Evolutionary conservation across 83 land plant genomes (phyloP).

Genomic region (Picea engelmannii): DNA sequence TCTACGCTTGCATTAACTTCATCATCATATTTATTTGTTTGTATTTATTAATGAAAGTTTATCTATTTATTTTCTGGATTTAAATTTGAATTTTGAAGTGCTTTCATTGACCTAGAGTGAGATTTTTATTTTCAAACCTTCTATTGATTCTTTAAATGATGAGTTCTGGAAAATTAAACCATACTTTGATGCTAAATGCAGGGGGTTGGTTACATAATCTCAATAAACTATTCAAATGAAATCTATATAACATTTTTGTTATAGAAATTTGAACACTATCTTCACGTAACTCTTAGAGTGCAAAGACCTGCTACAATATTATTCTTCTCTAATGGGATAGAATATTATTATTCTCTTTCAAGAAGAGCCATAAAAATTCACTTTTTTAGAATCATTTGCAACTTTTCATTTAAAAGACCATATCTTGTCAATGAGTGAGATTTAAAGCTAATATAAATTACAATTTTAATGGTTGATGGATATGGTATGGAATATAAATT

Average conservation of each 20-base stretch:
- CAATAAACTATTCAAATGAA: not conserved
- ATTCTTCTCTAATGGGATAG: not conserved
- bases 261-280: not conserved
- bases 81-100: too few relatives aligned
- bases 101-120: too few relatives aligned
- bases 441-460: not conserved
- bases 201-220: too few relatives aligned
- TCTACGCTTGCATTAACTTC: too few relatives aligned
- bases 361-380: not conserved
- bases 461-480: not conserved
- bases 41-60: too few relatives aligned
- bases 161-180: too few relatives aligned
- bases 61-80: too few relatives aligned
- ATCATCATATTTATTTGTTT: too few relatives aligned
- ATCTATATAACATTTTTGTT: not conserved
- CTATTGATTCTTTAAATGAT: too few relatives aligned
- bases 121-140: too few relatives aligned
- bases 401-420: not conserved
- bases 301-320: not conserved
- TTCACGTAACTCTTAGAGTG: not conserved
- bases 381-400: not conserved
- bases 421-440: not conserved
- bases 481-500: not conserved
- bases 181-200: too few relatives aligned
- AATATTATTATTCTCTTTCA: not conserved